Base-by-base conservation (phyloP, 176 grass and related monocot genomes). In the Rhynchospora tenuis region DNA sequence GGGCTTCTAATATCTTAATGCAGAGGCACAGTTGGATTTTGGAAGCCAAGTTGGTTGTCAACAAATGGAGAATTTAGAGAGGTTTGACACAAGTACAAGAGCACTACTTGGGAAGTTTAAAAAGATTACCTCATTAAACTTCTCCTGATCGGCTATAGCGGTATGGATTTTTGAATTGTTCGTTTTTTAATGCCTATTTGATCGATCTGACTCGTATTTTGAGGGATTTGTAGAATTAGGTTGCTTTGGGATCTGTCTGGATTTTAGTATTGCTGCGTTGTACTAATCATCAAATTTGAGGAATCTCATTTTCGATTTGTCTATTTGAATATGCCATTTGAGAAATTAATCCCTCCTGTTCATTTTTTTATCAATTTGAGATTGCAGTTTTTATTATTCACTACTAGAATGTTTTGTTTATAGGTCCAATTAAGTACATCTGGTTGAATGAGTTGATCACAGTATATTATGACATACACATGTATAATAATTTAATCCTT, bases 111-210 rank as follows among this genome's bases (percentile, higher is more conserved):
- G 38, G 2, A 71, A 5, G 9, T 71, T 12, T 9, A 20, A 3
- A 12, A n/a, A n/a, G 89, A 95, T 88, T 92, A 92, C 86, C 88
- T 92, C 86, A 89, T 95, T 64, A 95, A 95, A 59, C 93, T 95
- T 20, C 90, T 92, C 60, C 84, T 95, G 86, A 95, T 95, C 83
- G 88, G 93, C 38, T 90, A 95, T 59, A 95, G 97, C 86, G 93
- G 97, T 99, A 84, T 66, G 96, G 89, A 56, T 69, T 52, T n/a
- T 22, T 73, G n/a, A 47, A 24, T 73, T 50, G 2, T 23, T 50
- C 24, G 20, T 48, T 6, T 10, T 73, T 44, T 15, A 73, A 47
- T 48, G 38, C 24, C 46, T 57, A 20, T 19, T 78, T 83, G 17
- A 33, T 81, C 72, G 87, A 91, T 91, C 84, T 86, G 51, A 9